A percentile compares a stretch with the other conserved stretches of the same genome.
phyloP scores from a whole-genome alignment of 495 filamentous ascomycete species.

The Aspergillus sparsus region DNA sequence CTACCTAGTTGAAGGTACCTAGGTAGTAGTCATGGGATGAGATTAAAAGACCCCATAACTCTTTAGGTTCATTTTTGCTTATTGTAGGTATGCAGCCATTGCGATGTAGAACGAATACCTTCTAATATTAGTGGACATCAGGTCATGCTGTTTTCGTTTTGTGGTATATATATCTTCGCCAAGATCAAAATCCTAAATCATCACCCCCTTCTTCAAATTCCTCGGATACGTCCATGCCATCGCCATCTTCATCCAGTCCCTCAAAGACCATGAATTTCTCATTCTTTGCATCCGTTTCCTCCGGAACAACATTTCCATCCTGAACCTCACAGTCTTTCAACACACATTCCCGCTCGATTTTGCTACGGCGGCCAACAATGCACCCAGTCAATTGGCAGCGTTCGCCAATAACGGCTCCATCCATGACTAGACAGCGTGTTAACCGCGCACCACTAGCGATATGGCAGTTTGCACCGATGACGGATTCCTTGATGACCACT shows the following conservation, averaged over 20 bases:
- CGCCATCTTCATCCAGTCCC: slow-evolving; percentile 59
- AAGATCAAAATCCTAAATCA: slow-evolving; percentile 20
- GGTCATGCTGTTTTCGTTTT: not conserved
- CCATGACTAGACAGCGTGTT: slow-evolving; percentile 84
- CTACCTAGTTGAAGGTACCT: too few species aligned
- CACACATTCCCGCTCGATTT: slow-evolving; percentile 71
- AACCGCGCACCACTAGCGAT: slow-evolving; percentile 80
- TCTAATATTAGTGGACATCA: not conserved
- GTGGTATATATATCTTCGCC: not conserved
- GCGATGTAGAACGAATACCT: too few species aligned
- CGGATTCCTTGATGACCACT: slow-evolving; percentile 81
- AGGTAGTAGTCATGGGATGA: too few species aligned
- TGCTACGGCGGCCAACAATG: slow-evolving; percentile 72
- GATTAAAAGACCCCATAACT: too few species aligned
- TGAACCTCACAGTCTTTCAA: slow-evolving; percentile 90
- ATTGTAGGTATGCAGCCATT: too few species aligned
- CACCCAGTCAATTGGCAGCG: slow-evolving; percentile 77
- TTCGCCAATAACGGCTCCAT: slow-evolving; percentile 78
- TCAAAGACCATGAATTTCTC: slow-evolving; percentile 86
- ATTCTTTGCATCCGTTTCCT: slow-evolving; percentile 79
- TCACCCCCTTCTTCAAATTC: slow-evolving; percentile 34
- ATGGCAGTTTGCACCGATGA: slow-evolving; percentile 82
- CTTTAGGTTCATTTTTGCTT: too few species aligned
- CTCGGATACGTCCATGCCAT: slow-evolving; percentile 37
- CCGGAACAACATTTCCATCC: slow-evolving; percentile 77